phyloP scores from a whole-genome alignment of 176 grass and related monocot genomes.

The Phoenix dactylifera region DNA sequence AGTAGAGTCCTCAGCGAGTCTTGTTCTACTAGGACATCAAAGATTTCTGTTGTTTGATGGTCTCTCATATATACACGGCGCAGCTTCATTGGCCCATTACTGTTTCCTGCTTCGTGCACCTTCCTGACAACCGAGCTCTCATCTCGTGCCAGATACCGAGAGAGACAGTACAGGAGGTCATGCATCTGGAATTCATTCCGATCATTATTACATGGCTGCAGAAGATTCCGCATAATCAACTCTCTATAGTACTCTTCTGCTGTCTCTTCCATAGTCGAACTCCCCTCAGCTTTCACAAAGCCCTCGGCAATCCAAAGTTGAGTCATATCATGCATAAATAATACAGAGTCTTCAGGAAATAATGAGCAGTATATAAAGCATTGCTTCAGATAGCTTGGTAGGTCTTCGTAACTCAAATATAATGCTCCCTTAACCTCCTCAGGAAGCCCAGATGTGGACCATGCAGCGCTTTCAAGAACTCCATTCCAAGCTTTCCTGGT shows the following conservation, averaged over 20 bases:
- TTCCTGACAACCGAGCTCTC: constrained; percentile 13
- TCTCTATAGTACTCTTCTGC: too few relatives aligned
- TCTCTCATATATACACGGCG: constrained; percentile 26
- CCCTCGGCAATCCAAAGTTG: constrained; percentile 56
- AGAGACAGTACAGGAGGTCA: constrained; percentile 34
- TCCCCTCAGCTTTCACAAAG: constrained; percentile 34
- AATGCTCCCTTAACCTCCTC: constrained; percentile 27
- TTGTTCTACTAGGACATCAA: constrained; percentile 29
- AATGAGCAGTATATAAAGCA: constrained; percentile 73
- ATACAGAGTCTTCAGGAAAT: constrained; percentile 18
- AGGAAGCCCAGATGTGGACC: constrained; percentile 35
- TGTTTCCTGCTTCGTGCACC: constrained; percentile 17
- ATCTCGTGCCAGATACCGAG: constrained; percentile 34
- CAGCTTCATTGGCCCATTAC: constrained; percentile 10
- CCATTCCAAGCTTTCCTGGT: constrained; percentile 22
- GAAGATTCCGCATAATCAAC: too few relatives aligned
- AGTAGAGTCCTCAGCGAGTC: constrained; percentile 47
- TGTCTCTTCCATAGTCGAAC: not conserved
- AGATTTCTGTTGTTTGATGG: constrained; percentile 26
- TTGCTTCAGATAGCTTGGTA: constrained; percentile 54
- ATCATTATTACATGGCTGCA: not conserved
- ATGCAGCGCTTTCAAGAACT: constrained; percentile 29
- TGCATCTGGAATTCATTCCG: constrained; percentile 42
- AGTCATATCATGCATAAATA: not conserved
- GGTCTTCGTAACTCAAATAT: constrained; percentile 14